Evolutionary conservation across 331 rosid species (phyloP).

Genomic region (Acacia concinna): DNA sequence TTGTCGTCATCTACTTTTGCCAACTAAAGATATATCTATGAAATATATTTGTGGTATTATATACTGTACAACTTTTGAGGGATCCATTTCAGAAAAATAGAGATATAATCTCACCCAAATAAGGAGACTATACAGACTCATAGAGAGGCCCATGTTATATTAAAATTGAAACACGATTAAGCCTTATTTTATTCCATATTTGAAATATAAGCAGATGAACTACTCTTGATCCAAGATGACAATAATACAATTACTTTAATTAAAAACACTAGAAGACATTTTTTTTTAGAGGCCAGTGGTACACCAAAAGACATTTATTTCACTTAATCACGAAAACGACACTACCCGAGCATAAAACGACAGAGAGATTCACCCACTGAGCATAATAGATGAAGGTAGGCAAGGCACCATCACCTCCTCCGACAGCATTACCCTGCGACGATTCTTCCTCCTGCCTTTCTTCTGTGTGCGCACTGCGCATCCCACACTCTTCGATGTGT

Average conservation of each 20-base stretch:
- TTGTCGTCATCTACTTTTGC: not conserved
- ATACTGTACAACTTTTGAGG: not conserved
- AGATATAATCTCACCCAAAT: not conserved
- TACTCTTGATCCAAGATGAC: not conserved
- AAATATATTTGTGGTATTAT: too few species aligned
- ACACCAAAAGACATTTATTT: too few species aligned
- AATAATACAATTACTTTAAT: not conserved
- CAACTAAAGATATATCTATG: too few species aligned
- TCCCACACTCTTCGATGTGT: constrained; percentile 9
- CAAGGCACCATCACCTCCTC: constrained; percentile 32
- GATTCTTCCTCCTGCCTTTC: constrained; percentile 2
- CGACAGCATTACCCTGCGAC: constrained; percentile 21
- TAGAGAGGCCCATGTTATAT: not conserved
- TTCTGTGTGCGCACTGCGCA: constrained; percentile 4
- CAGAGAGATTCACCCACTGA: not conserved
- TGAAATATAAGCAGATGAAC: not conserved
- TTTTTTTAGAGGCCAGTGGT: too few species aligned
- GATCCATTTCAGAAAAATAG: not conserved
- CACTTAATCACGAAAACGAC: not conserved
- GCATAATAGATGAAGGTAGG: constrained; percentile 20
- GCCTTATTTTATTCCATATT: not conserved
- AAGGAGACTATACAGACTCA: rapidly evolving
- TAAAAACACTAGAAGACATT: not conserved
- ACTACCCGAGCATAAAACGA: not conserved
- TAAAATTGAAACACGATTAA: not conserved